Evolutionary conservation across 176 grass and related monocot species (phyloP).

Genomic region (Guadua angustifolia): DNA sequence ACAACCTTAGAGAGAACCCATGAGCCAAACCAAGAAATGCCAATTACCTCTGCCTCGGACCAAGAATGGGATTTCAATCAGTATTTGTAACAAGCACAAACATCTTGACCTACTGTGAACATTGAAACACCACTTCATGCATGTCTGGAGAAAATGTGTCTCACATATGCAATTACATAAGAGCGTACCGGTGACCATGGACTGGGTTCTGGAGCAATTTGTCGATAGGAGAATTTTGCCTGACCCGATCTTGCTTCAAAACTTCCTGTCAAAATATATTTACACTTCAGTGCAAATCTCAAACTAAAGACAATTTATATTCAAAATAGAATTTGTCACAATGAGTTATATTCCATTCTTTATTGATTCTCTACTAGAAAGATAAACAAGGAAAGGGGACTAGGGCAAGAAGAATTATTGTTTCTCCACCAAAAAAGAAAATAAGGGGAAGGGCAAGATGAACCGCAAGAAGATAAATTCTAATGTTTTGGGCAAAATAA

Average conservation of each 20-base stretch:
- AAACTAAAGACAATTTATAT: background rate
- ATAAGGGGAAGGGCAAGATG: background rate
- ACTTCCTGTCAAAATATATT: slow-evolving; percentile 64
- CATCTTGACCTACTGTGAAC: no score
- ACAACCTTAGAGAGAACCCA: no score
- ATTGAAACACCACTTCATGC: background rate
- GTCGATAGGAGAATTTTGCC: slow-evolving; percentile 88
- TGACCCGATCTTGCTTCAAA: slow-evolving; percentile 73
- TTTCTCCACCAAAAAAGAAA: background rate
- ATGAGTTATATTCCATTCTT: slow-evolving; percentile 9
- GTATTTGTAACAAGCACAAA: background rate
- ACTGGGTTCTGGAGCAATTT: slow-evolving; percentile 66
- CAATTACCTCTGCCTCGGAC: no score
- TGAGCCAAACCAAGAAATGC: no score
- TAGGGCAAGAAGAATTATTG: no score
- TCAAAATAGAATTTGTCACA: background rate
- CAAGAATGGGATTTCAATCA: background rate
- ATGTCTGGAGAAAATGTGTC: slow-evolving; percentile 19
- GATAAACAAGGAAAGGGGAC: no score
- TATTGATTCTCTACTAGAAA: no score
- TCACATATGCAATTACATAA: slow-evolving; percentile 29
- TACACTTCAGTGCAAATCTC: background rate
- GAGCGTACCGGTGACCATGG: slow-evolving; percentile 87
- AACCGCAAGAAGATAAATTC: background rate
- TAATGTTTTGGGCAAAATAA: slow-evolving; percentile 9